These are phyloP conservation scores for Botrytis aclada DNA, from an alignment of 2,329 filamentous ascomycete species.

Conservation along the genomic window DNA sequence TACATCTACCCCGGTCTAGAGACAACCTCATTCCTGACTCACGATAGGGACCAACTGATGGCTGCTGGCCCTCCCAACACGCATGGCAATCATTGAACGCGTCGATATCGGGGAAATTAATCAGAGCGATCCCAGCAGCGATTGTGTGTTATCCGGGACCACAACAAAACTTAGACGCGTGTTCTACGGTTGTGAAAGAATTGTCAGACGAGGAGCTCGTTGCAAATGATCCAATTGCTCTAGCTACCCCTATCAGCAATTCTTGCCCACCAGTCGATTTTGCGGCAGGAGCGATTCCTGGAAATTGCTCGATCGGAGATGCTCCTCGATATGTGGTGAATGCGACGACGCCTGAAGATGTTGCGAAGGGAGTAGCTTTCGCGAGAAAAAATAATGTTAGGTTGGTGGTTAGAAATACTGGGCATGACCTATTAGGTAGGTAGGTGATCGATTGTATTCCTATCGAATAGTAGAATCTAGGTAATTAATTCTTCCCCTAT, in stretches of 20 bases:
- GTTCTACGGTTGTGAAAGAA: slow-evolving; percentile 33
- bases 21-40: background rate
- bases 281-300: slow-evolving; percentile 13
- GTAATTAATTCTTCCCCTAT: background rate
- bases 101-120: slow-evolving; percentile 37
- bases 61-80: slow-evolving; percentile 38
- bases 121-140: slow-evolving; percentile 38
- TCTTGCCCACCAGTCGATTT: slow-evolving; percentile 39
- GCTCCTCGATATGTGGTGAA: slow-evolving; percentile 42
- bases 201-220: slow-evolving; percentile 40
- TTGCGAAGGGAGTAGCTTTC: slow-evolving; percentile 44
- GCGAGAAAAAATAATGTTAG: slow-evolving; percentile 45
- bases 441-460: background rate
- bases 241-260: slow-evolving; percentile 45
- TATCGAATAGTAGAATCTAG: slow-evolving; percentile 24
- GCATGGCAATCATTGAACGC: slow-evolving; percentile 39
- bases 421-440: slow-evolving; percentile 46
- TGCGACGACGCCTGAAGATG: slow-evolving; percentile 39
- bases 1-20: background rate
- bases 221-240: slow-evolving; percentile 40
- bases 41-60: slow-evolving; percentile 19
- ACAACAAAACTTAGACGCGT: slow-evolving; percentile 37
- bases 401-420: slow-evolving; percentile 44
- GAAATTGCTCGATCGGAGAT: slow-evolving; percentile 41
- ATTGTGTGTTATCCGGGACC: slow-evolving; percentile 39